Evolutionary conservation across 192 early-diverging fungal species (phyloP), one percentile per base, ranked within the genome.

Genomic region (Coemansia reversa): DNA sequence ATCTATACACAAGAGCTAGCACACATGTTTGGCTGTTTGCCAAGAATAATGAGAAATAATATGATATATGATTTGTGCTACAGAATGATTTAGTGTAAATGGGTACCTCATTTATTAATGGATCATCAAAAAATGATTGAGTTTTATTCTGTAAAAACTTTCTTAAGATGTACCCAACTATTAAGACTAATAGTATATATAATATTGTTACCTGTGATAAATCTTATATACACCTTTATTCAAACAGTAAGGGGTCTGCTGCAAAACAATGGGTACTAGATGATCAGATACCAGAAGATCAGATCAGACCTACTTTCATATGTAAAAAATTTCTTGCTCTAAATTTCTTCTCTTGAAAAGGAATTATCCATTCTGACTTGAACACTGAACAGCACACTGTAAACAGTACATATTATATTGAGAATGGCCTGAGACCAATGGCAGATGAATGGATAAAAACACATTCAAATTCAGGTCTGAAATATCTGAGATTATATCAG

Each of bases 111-210:
- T 19, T 7, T 14, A 14, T 22, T 33, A 60, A 18, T 11, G 28
- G 7, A 60, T 51, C 12, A 61, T 20, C n/a, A 2, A 61, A 48
- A 49, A 28, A 23, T 27, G 22, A 30, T 6, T 18, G 20, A 28
- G 19, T 14, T 51, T 7, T 18, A 51, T 51, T 51, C n/a, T 61
- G 60, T 48, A 51, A 61, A 27, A 48, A 33, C 23, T 28, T 42
- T 51, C 28, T 32, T 32, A 24, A 48, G 2, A 45, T 16, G 14
- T 45, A 45, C 14, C 12, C 3, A 16, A 45, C 8, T 9, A 14
- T 12, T 4, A 16, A 45, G 3, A 45, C 9, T 11, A 4, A 11
- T 16, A 45, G 3, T 45, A 45, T 45, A 16, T 45, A 16, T 16
- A 45, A 45, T 45, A 16, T 45, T 45, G 14, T 45, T 4, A 16